These are phyloP conservation scores for Mycena maculata DNA, from an alignment of 768 basidiomycete genomes.

Conservation along the genomic window DNA sequence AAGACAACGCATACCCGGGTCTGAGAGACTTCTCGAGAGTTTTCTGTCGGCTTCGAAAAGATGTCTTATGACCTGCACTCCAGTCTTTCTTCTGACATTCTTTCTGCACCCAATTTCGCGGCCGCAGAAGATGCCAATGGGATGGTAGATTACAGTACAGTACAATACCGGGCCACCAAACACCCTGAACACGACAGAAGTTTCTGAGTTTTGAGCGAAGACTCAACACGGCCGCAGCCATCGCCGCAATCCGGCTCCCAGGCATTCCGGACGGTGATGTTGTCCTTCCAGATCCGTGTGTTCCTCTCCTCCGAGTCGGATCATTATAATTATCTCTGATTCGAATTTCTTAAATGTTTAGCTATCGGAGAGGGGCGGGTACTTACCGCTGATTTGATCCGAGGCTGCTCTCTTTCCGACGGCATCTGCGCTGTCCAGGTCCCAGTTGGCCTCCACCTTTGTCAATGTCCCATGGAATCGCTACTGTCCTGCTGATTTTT, in stretches of 20 bases:
- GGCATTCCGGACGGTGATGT: conserved; percentile 3
- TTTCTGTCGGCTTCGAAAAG: conserved; percentile 17
- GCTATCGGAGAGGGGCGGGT: too few species aligned
- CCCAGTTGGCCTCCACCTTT: too few species aligned
- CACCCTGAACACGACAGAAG: conserved; percentile 15
- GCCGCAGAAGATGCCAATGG: too few species aligned
- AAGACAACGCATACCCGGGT: not conserved
- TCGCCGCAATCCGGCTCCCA: conserved; percentile 18
- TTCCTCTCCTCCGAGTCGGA: too few species aligned
- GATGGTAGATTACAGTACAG: not conserved
- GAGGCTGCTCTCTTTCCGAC: too few species aligned
- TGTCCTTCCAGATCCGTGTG: not conserved
- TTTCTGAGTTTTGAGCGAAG: not conserved
- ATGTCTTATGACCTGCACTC: not conserved
- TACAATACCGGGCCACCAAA: conserved; percentile 10
- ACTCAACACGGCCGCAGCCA: conserved; percentile 2
- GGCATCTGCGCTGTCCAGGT: too few species aligned
- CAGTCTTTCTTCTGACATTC: conserved; percentile 15
- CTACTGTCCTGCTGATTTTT: too few species aligned
- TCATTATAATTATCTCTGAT: too few species aligned
- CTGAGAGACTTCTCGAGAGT: not conserved
- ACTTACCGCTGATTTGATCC: too few species aligned
- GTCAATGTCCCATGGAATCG: too few species aligned
- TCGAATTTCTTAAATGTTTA: too few species aligned
- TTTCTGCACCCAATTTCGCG: not conserved